Conservation (phyloP, 345 rosid genomes). For the Orychophragmus violaceus region DNA sequence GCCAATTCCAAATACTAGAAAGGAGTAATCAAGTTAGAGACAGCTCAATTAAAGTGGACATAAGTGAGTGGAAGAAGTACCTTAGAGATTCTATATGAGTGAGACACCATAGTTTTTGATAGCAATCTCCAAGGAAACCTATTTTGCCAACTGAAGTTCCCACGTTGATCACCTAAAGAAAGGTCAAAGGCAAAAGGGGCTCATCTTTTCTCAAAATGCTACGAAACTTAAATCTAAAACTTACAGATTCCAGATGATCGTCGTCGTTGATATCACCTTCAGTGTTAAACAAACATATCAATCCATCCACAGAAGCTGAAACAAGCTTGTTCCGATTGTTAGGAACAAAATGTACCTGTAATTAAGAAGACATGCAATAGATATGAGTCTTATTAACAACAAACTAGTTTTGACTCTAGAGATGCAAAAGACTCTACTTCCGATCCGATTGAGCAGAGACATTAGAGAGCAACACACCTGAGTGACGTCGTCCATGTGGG, state of each 20-base stretch:
- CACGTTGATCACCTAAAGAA: slow-evolving; percentile 71
- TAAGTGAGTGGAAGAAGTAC: slow-evolving; percentile 26
- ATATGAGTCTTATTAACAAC: background rate
- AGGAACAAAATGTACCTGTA: slow-evolving; percentile 72
- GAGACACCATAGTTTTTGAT: slow-evolving; percentile 83
- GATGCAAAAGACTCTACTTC: background rate
- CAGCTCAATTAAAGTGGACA: background rate
- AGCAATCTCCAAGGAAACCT: slow-evolving; percentile 65
- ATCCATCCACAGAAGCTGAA: slow-evolving; percentile 92
- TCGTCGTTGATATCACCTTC: slow-evolving; percentile 78
- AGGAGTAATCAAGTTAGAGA: background rate
- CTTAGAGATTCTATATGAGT: slow-evolving; percentile 88
- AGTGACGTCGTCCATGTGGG: slow-evolving; percentile 84
- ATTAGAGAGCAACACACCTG: slow-evolving; percentile 42
- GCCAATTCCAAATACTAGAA: slow-evolving; percentile 80
- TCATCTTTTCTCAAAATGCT: background rate
- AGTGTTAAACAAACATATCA: slow-evolving; percentile 76
- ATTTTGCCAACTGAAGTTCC: slow-evolving; percentile 86
- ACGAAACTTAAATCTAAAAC: background rate
- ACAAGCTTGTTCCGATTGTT: slow-evolving; percentile 56
- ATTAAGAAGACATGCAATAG: background rate
- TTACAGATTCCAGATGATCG: slow-evolving; percentile 87
- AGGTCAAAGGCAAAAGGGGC: background rate
- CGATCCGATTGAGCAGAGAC: background rate
- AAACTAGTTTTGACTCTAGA: background rate